These are phyloP conservation scores for Penicillium sp. DNA, from an alignment of 2,329 filamentous ascomycete genomes.

Conservation along the genomic window DNA sequence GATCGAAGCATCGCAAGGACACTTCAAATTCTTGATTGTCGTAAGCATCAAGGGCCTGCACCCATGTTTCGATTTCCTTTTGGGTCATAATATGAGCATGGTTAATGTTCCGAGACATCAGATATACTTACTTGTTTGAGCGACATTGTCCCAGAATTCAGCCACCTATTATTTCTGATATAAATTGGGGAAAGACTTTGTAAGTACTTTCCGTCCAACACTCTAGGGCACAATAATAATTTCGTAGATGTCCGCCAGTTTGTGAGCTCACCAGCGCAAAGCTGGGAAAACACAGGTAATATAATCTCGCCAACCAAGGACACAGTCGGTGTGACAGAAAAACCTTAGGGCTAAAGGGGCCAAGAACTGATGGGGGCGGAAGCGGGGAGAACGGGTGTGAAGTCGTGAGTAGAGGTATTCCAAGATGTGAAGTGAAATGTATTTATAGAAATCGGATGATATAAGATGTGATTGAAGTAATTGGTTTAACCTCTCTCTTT, in stretches of 20 bases:
- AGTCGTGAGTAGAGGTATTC: background rate
- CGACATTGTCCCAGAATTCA: slow-evolving; percentile 47
- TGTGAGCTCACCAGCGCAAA: background rate
- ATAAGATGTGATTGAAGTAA: background rate
- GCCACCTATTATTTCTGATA: background rate
- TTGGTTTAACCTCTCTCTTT: slow-evolving; percentile 12
- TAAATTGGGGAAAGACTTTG: background rate
- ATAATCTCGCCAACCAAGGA: slow-evolving; percentile 9
- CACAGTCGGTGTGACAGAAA: slow-evolving; percentile 13
- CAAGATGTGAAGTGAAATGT: background rate
- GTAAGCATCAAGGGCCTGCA: slow-evolving; percentile 83
- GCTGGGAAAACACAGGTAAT: slow-evolving; percentile 10
- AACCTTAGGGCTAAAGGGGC: slow-evolving; percentile 1
- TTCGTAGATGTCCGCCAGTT: background rate
- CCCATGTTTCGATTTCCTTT: slow-evolving; percentile 99
- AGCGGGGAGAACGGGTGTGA: background rate
- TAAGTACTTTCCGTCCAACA: slow-evolving; percentile 4
- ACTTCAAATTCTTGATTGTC: slow-evolving; percentile 98
- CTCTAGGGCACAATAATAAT: slow-evolving; percentile 1
- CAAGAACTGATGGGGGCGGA: slow-evolving; percentile 1
- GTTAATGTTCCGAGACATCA: background rate
- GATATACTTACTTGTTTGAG: slow-evolving; percentile 55
- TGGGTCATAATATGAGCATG: slow-evolving; percentile 4
- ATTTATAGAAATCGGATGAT: background rate
- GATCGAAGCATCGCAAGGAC: slow-evolving; percentile 76